These are phyloP conservation scores for Sugiyamaella pinicola DNA, from an alignment of 1,139 yeast species.

Conservation along the genomic window DNA sequence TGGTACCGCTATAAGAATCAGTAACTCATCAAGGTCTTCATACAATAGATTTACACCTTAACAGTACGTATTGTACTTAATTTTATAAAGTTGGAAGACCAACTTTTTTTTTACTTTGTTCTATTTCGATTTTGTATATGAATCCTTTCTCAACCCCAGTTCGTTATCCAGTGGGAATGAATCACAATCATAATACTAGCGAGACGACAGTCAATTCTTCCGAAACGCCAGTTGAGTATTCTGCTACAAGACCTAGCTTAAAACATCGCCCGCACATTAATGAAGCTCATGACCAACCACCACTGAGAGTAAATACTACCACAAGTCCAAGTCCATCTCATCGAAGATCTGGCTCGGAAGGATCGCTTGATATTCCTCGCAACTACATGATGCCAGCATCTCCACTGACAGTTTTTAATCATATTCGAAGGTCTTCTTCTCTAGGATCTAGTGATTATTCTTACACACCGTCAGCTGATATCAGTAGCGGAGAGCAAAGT, in stretches of 20 bases:
- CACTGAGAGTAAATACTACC: slow-evolving; percentile 1
- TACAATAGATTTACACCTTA: too few species aligned
- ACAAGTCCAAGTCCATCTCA: not conserved
- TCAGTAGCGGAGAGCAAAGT: not conserved
- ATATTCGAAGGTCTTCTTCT: slow-evolving; percentile 18
- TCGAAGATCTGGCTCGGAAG: slow-evolving; percentile 17
- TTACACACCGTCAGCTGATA: not conserved
- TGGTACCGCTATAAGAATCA: too few species aligned
- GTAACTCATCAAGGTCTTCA: too few species aligned
- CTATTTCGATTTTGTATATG: not conserved
- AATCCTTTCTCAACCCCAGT: not conserved
- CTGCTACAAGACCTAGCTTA: too few species aligned
- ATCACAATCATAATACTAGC: not conserved
- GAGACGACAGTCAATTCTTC: too few species aligned
- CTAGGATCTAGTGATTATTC: slow-evolving; percentile 11
- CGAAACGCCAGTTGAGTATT: too few species aligned
- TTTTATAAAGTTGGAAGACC: too few species aligned
- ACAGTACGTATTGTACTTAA: too few species aligned
- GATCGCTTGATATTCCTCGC: slow-evolving; percentile 19
- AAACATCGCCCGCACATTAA: not conserved
- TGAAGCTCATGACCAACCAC: not conserved
- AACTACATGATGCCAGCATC: slow-evolving; percentile 17
- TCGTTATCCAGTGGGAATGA: slow-evolving; percentile 1
- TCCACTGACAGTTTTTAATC: slow-evolving; percentile 22
- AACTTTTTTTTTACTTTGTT: not conserved